Percentiles rank a stretch among this genome's conserved stretches.
These are phyloP conservation scores for Candida qinlingensis DNA, from an alignment of 805 yeast genomes.

Conservation along the genomic window DNA sequence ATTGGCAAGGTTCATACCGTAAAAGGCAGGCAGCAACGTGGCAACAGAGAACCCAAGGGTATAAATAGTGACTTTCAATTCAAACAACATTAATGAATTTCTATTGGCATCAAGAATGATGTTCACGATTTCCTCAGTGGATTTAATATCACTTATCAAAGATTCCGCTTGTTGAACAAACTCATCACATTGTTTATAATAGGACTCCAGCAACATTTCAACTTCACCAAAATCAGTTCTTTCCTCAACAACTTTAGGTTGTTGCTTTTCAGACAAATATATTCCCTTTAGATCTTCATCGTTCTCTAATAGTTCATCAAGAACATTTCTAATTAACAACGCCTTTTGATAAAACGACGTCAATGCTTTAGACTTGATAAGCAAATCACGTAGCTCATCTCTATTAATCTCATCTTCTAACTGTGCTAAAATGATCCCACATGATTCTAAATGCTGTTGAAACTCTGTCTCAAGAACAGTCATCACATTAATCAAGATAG, in stretches of 20 bases:
- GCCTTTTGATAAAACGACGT: constrained; percentile 73
- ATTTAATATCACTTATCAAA: constrained; percentile 72
- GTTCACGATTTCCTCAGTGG: constrained; percentile 90
- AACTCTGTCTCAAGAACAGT: constrained; percentile 74
- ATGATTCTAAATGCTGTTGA: constrained; percentile 46
- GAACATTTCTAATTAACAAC: constrained; percentile 66
- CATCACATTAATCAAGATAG: constrained; percentile 76
- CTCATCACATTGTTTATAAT: constrained; percentile 89
- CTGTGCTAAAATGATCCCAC: constrained; percentile 61
- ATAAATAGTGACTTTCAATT: constrained; percentile 74
- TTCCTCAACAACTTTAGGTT: constrained; percentile 12
- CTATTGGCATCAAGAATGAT: constrained; percentile 89
- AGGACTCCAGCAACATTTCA: constrained; percentile 83
- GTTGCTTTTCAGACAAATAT: constrained; percentile 53
- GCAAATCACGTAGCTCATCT: constrained; percentile 62
- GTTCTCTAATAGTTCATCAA: constrained; percentile 79
- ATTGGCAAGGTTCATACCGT: constrained; percentile 81
- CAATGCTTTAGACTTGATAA: constrained; percentile 67
- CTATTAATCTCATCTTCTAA: constrained; percentile 79
- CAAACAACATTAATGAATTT: constrained; percentile 83
- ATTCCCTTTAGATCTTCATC: constrained; percentile 81
- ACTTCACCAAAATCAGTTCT: constrained; percentile 56
- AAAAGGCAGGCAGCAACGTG: constrained; percentile 79
- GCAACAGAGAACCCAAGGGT: constrained; percentile 85
- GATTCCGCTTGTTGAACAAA: constrained; percentile 88